Percentiles rank a stretch among this genome's conserved stretches.
phyloP scores from a whole-genome alignment of 352 stramenopile genomes.

The Phytophthora sp. region DNA sequence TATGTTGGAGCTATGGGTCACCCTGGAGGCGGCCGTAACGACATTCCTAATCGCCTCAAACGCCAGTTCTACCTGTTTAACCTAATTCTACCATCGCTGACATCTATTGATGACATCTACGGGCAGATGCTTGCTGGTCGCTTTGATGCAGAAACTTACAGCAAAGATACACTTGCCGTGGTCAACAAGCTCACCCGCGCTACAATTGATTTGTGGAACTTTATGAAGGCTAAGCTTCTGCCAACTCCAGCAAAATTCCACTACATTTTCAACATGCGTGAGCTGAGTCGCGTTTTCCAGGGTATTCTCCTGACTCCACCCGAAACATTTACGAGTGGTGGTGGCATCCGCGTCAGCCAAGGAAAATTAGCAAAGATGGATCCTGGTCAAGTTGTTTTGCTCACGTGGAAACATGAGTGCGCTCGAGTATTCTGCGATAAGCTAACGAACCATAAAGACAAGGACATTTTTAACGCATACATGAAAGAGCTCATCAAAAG shows the following conservation, averaged over 20 bases:
- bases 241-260: conserved; percentile 98
- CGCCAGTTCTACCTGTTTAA: conserved; percentile 99
- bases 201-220: conserved; percentile 97
- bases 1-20: conserved; percentile 99
- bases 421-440: conserved; percentile 98
- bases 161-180: conserved; percentile 82
- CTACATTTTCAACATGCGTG: conserved; percentile 99
- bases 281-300: conserved; percentile 98
- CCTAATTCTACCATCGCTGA: conserved; percentile 96
- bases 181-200: conserved; percentile 95
- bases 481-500: conserved; percentile 92
- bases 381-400: conserved; percentile 91
- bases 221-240: conserved; percentile 97
- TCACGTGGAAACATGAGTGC: conserved; percentile 98
- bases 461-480: conserved; percentile 93
- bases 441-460: conserved; percentile 97
- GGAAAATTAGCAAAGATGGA: conserved; percentile 92
- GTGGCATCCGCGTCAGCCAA: conserved; percentile 81
- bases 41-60: conserved; percentile 99
- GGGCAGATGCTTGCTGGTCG: conserved; percentile 97
- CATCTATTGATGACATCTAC: conserved; percentile 99
- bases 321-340: conserved; percentile 94
- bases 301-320: conserved; percentile 96
- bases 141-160: conserved; percentile 92
- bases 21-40: conserved; percentile 96